A percentile compares a stretch with the other conserved stretches of the same genome.
Evolutionary conservation across 2,329 filamentous ascomycete genomes (phyloP).

Genomic region (Fusarium sp.): DNA sequence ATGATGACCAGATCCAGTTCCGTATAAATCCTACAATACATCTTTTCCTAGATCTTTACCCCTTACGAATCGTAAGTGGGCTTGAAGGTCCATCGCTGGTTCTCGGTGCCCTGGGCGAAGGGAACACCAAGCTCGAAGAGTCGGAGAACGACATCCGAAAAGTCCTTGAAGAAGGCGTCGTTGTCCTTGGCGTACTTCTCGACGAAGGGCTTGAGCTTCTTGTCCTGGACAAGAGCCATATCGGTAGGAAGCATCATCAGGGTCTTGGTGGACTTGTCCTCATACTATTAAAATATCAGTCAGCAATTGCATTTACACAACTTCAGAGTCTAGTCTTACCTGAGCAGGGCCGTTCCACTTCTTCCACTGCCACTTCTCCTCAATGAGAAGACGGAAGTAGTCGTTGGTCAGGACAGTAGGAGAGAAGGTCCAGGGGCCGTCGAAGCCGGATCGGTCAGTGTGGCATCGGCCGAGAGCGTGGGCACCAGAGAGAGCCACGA

Average conservation of each 20-base stretch:
- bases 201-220: conserved; percentile 82
- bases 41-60: background rate
- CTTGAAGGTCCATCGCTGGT: conserved; percentile 74
- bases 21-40: conserved; percentile 28
- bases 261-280: conserved; percentile 87
- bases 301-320: background rate
- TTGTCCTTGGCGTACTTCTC: conserved; percentile 93
- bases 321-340: conserved; percentile 47
- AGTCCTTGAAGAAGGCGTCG: conserved; percentile 93
- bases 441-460: conserved; percentile 86
- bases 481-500: conserved; percentile 88
- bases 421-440: conserved; percentile 92
- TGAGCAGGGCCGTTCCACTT: conserved; percentile 93
- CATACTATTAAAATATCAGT: conserved; percentile 66
- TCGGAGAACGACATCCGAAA: conserved; percentile 80
- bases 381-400: conserved; percentile 87
- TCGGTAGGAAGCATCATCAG: conserved; percentile 99
- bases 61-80: conserved; percentile 52
- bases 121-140: conserved; percentile 96
- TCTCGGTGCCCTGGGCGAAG: conserved; percentile 75
- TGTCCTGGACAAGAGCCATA: conserved; percentile 88
- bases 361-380: conserved; percentile 92
- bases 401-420: conserved; percentile 95
- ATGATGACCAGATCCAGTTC: conserved; percentile 34
- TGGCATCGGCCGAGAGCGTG: conserved; percentile 93